phyloP scores from a whole-genome alignment of 2,329 filamentous ascomycete genomes.

The Penicillium frequentans region DNA sequence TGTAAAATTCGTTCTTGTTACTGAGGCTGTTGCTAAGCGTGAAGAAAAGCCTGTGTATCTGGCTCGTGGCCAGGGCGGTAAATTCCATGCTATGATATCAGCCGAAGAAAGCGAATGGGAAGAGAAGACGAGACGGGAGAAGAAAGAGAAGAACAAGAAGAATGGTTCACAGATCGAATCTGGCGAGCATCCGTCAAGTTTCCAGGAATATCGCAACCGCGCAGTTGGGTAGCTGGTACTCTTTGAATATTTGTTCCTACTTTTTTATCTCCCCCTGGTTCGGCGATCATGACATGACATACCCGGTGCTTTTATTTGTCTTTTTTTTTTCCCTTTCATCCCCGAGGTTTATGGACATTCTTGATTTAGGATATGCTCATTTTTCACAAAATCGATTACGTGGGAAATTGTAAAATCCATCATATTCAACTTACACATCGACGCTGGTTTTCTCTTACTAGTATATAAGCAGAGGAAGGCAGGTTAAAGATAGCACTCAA shows the following conservation, averaged over 20 bases:
- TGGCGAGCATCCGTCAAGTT: constrained; percentile 30
- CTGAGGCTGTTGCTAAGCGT: constrained; percentile 66
- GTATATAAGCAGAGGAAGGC: background rate
- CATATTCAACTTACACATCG: background rate
- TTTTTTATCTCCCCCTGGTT: background rate
- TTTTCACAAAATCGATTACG: background rate
- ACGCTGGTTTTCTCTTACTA: no score
- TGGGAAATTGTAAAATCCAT: background rate
- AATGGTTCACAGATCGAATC: constrained; percentile 6
- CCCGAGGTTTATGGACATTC: background rate
- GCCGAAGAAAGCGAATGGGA: constrained; percentile 54
- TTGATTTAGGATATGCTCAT: background rate
- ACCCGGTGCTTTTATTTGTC: constrained; percentile 4
- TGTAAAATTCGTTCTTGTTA: constrained; percentile 72
- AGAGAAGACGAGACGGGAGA: constrained; percentile 37
- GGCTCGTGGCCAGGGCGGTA: constrained; percentile 51
- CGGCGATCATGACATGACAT: background rate
- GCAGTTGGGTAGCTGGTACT: constrained; percentile 25
- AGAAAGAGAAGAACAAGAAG: constrained; percentile 30
- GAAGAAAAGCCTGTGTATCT: constrained; percentile 57
- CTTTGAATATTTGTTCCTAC: background rate
- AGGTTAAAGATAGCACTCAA: background rate
- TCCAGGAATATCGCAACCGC: constrained; percentile 47
- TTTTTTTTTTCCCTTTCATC: background rate
- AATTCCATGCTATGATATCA: constrained; percentile 52